These are phyloP conservation scores for Brasenia schreberi DNA, from an alignment of 164 flowering plant species.

Conservation along the genomic window DNA sequence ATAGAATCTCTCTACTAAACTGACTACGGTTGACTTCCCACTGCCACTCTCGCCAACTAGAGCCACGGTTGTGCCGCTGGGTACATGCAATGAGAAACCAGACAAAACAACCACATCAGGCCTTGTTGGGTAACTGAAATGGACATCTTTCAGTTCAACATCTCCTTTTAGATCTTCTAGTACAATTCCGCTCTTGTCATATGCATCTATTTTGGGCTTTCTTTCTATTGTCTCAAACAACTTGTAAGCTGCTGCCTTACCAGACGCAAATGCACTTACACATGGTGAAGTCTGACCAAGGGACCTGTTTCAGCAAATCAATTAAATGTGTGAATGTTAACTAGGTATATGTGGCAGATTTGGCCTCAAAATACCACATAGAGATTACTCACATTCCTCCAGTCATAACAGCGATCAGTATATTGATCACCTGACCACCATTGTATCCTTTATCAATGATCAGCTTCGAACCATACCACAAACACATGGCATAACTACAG, in stretches of 20 bases:
- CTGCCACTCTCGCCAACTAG: constrained; percentile 84
- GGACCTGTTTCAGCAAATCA: constrained; percentile 21
- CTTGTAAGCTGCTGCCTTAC: constrained; percentile 67
- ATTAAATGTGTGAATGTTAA: too few relatives aligned
- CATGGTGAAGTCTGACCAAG: constrained; percentile 46
- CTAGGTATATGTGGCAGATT: too few relatives aligned
- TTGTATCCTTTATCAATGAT: constrained; percentile 43
- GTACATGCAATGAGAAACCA: constrained; percentile 43
- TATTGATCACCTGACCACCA: constrained; percentile 52
- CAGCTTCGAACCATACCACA: constrained; percentile 56
- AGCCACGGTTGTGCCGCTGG: constrained; percentile 54
- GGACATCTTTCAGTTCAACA: constrained; percentile 57
- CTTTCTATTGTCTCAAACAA: constrained; percentile 64
- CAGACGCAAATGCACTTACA: constrained; percentile 50
- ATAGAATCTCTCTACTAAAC: constrained; percentile 66
- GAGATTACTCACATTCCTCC: constrained; percentile 50
- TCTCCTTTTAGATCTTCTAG: constrained; percentile 59
- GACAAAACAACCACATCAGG: constrained; percentile 61
- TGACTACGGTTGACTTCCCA: constrained; percentile 74
- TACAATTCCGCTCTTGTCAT: constrained; percentile 26
- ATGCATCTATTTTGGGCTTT: constrained; percentile 44
- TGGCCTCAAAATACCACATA: not conserved
- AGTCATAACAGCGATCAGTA: constrained; percentile 41
- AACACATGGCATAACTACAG: constrained; percentile 40
- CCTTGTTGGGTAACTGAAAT: constrained; percentile 68